Evolutionary conservation across 1,284 basidiomycete species (phyloP).

Genomic region (Earliella scabrosa): DNA sequence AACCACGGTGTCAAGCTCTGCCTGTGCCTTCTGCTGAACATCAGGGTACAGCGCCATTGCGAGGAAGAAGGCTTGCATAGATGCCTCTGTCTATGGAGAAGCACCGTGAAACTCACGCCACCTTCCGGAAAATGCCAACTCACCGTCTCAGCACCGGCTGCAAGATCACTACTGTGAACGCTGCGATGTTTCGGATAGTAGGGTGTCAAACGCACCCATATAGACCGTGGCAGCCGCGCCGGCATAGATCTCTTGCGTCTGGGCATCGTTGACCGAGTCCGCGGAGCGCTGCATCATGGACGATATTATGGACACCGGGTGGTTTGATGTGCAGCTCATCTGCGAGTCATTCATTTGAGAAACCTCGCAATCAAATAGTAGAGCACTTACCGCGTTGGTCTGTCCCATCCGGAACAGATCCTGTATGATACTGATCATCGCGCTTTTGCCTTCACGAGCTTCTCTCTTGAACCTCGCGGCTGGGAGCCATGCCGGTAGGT

Average conservation of each 20-base stretch:
- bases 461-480: constrained; percentile 16
- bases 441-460: neutral
- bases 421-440: neutral
- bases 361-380: neutral
- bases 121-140: neutral
- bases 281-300: no score
- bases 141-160: constrained; percentile 2
- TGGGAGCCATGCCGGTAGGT: constrained; percentile 11
- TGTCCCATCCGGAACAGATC: neutral
- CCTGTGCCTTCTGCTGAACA: constrained; percentile 33
- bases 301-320: no score
- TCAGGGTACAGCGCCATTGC: constrained; percentile 35
- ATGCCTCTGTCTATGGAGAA: constrained; percentile 5
- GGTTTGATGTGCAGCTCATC: neutral
- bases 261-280: no score
- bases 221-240: neutral
- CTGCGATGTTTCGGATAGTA: no score
- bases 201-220: neutral
- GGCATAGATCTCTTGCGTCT: no score
- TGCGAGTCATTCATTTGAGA: neutral
- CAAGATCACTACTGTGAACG: no score
- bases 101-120: neutral
- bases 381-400: neutral
- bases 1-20: constrained; percentile 36
- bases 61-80: constrained; percentile 28